Percentiles rank a stretch among this genome's conserved stretches.
phyloP scores from a whole-genome alignment of 768 basidiomycete species.

The Boletus reticulatus region DNA sequence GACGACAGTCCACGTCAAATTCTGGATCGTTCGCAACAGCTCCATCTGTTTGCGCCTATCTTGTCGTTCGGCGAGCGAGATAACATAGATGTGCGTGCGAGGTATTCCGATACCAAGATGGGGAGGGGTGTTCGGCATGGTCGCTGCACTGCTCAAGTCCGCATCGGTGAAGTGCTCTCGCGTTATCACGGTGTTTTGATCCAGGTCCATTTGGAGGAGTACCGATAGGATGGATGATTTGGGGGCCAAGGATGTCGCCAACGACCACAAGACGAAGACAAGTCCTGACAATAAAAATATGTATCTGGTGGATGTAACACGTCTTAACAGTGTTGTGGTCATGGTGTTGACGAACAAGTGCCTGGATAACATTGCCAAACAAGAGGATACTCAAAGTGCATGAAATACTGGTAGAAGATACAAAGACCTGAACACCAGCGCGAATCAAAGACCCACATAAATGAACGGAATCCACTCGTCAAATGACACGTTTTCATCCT shows the following conservation, averaged over 20 bases:
- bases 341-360: neutral
- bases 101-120: slow-evolving; percentile 36
- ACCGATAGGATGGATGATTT: slow-evolving; percentile 10
- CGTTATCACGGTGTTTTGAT: neutral
- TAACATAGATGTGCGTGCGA: slow-evolving; percentile 45
- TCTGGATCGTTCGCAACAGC: slow-evolving; percentile 42
- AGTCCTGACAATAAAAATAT: slow-evolving; percentile 22
- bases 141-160: neutral
- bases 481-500: too few relatives aligned
- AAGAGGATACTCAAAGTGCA: too few relatives aligned
- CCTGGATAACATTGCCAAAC: too few relatives aligned
- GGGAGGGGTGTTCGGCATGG: neutral
- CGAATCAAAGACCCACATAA: too few relatives aligned
- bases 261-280: slow-evolving; percentile 21
- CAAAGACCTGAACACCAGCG: too few relatives aligned
- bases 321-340: slow-evolving; percentile 7
- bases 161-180: neutral
- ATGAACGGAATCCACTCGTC: too few relatives aligned
- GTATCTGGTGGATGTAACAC: slow-evolving; percentile 17
- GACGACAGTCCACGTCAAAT: slow-evolving; percentile 52
- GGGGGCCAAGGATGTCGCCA: slow-evolving; percentile 5
- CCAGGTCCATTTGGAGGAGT: slow-evolving; percentile 17
- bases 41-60: slow-evolving; percentile 64
- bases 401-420: too few relatives aligned
- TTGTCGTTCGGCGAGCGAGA: slow-evolving; percentile 55